Base-by-base conservation (phyloP, 257 asterid genomes). In the Solanum boliviense region DNA sequence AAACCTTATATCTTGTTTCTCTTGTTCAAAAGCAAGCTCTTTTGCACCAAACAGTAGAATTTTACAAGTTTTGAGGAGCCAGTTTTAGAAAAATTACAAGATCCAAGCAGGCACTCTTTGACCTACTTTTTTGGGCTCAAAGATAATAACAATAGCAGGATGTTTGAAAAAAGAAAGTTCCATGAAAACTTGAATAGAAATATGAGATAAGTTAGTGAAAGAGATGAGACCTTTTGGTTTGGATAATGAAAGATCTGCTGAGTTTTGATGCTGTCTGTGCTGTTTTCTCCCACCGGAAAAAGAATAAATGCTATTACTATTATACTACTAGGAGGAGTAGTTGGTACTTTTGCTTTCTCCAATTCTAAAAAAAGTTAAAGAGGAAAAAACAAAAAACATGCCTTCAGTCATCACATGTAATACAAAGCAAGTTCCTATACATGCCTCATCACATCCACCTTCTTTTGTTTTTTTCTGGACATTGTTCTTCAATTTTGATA, bases 221-320 rank as follows among this genome's bases (percentile, higher is more conserved):
- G 58, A 31, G 56, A 3, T 60, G 36, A 65, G 62, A 85, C 82
- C 67, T 85, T 85, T 85, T 85, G 29, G 15, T 85, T 84, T 41
- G 52, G 39, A 13, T 84, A 79, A 44, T 15, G 38, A 79, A 48
- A 87, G 46, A 74, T 82, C 18, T 82, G 70, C 81, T 65, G 13
- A 39, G 31, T 3, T 75, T 32, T 86, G 89, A 82, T 86, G 88
- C 68, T 48, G 78, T 62, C 76, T 89, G 35, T 73, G 41, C 31
- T 85, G 48, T 60, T 85, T 75, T 87, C 81, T 60, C 27, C 25
- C 73, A 58, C 70, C 70, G 29, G 87, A 89, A 88, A 89, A 39
- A 7, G 27, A 60, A 56, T 56, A 56, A 60, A 71, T 71, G 86
- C 62, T 16, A 16, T 21, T 52, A 16, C 60, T 48, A 48, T 0